Base-by-base conservation (phyloP, 2,329 filamentous ascomycete species). In the Fusarium sp. region DNA sequence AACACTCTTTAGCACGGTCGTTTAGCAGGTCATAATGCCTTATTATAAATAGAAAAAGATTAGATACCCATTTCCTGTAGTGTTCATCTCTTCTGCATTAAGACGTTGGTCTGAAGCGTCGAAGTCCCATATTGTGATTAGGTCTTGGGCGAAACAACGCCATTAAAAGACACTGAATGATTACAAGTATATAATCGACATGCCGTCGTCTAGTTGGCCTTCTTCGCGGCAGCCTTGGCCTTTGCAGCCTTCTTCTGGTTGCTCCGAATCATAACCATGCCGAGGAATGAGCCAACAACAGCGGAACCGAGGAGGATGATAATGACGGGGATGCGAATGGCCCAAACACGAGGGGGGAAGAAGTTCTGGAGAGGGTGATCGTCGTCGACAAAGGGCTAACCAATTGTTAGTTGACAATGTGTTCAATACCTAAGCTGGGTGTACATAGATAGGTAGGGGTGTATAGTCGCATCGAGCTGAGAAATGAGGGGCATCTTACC, bases 281-380 rank as follows among this genome's bases (percentile, higher is more conserved):
- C 93, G 77, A 99, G 89, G 88, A 99, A 99, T 69, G 94, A 97
- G 74, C 96, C 96, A 70, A 99, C 96, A 69, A 99, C 95, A 68
- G 96, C 95, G 69, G 92, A 95, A 74, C 93, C 95, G 76, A 99
- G 88, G 52, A 99, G 91, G 73, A 98, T 92, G 77, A 99, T 91
- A 82, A 99, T 98, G 79, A 99, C 96, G 78, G 96, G 96, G 80
- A 99, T 96, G 83, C 96, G 95, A 82, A 99, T 98, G 70, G 96
- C 96, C 96, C 96, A 99, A 82, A 98, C 95, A 83, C 96, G 95
- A 52, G 96, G 96, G 72, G 94, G 96, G 87, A 99, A 99, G 86
- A 98, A 89, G 82, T 93, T 93, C 82, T 99, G 96, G 67, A 98
- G 92, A 65, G 94, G 92, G 84, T 99, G 96, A 82, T 94, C 94